Percentiles rank a stretch among this genome's conserved stretches.
Conservation (phyloP, 106 monocot species). For the Dactylorhiza incarnata region DNA sequence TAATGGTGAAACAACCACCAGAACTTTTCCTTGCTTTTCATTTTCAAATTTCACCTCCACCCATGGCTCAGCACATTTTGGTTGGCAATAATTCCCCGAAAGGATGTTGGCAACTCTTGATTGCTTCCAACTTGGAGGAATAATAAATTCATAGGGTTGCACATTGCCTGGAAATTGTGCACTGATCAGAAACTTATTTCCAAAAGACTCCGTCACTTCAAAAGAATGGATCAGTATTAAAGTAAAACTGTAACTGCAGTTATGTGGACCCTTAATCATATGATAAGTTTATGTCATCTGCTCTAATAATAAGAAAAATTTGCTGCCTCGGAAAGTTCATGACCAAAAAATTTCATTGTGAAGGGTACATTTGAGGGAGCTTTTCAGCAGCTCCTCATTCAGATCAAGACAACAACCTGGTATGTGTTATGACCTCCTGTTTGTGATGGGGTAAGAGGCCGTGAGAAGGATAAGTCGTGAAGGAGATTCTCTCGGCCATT, state of each 20-base stretch:
- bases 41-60: constrained; percentile 98
- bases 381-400: no score
- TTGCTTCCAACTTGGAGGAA: constrained; percentile 95
- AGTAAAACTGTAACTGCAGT: background rate
- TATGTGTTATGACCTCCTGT: no score
- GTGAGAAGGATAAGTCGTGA: no score
- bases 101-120: constrained; percentile 87
- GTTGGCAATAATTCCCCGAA: constrained; percentile 97
- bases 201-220: background rate
- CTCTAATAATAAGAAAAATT: no score
- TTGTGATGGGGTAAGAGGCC: no score
- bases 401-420: no score
- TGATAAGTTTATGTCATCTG: no score
- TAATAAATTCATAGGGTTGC: constrained; percentile 81
- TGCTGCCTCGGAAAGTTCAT: no score
- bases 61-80: constrained; percentile 98
- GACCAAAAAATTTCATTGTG: no score
- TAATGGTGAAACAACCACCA: constrained; percentile 89
- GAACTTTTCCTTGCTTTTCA: constrained; percentile 88
- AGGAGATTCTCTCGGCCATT: no score
- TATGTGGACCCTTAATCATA: no score
- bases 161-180: constrained; percentile 55
- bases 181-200: background rate
- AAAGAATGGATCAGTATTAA: background rate
- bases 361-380: no score